Base-by-base conservation (phyloP, 2,329 filamentous ascomycete species). In the Diaporthe caulivora region DNA sequence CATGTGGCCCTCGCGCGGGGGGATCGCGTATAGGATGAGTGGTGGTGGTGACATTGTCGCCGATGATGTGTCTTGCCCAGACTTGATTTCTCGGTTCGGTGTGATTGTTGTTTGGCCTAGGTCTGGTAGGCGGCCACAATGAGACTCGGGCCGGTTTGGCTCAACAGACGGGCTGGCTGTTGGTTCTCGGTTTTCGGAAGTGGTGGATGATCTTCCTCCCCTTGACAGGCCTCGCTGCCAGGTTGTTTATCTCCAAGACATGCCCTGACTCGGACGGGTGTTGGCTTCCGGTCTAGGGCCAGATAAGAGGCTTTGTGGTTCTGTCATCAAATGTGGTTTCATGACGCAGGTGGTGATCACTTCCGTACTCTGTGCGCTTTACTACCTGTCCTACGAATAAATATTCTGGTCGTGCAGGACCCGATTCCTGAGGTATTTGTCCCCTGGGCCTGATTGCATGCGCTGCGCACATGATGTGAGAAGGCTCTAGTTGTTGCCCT, bases 1-100 rank as follows among this genome's bases (percentile, higher is more conserved):
- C 60, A 72, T 74, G 34, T 74, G 72, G 29, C 72, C 70, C 49
- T 72, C 72, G 29, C 58, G 58, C 6, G 72, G 62, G 3, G 58
- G 58, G 17, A 67, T 58, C 13, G 70, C 62, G 70, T 72, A 68
- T n/a, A 74, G 18, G 40, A 74, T 55, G 11, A 72, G 54, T 2
- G 71, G 62, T 34, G 62, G 44, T 34, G 62, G 44, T 51, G 62
- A 26, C 62, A 65, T 65, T 40, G 8, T 37, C 15, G 15, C 34
- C 34, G 34, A 34, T 34, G 57, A 8, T 9, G n/a, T 15, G 1
- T 15, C 10, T 29, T 40, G 21, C 8, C 21, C n/a, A 4, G 31
- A 8, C 7, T 3, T 60, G n/a, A 18, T 26, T 18, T 7, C 18
- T 47, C 26, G 15, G 57, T 3, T 18, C 11, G 18, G 18, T 31